Evolutionary conservation across 1,139 yeast species (phyloP), one percentile per base, ranked within the genome.

Genomic region (Geotrichum carabidarum): DNA sequence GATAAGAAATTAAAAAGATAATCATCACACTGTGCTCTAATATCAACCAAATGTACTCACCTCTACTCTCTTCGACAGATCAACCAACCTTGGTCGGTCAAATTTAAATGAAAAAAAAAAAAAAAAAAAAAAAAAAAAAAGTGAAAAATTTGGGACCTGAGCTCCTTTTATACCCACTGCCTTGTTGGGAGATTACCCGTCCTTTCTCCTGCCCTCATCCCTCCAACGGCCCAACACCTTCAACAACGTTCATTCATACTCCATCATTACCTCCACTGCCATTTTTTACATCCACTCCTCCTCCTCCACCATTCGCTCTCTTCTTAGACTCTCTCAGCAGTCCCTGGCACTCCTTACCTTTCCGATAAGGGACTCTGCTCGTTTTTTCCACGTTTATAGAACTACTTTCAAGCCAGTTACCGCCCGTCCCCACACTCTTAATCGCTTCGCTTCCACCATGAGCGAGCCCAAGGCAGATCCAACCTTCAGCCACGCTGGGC

Each of bases 401-500:
- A 2, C 14, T 14, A 3, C 4, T 35, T 35, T 14, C 14, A 35
- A 35, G 4, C 38, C 38, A 3, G 5, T 35, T 14, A 12, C 3
- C 38, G 4, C 38, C 38, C 38, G 38, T 12, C 14, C 14, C 14
- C 45, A 43, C 31, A 31, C 11, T 31, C 30, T 31, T 31, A 5
- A 6, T 31, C 34, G 12, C 15, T 31, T 32, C 47, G 11, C 27
- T 15, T n/a, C 31, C 35, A 9, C 12, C 27, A 42, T 30, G 37
- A 34, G 14, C 12, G n/a, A 11, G 12, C 14, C 31, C 8, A 34
- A 17, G 12, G 17, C 37, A 14, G 17, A 14, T 15, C 22, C 47
- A 41, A 37, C 41, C 34, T 64, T 63, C 60, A 68, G 65, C 59
- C 69, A 68, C 60, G 47, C 56, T 34, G 55, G 57, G 41, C 76